Evolutionary conservation across 1,139 yeast species (phyloP), one percentile per base, ranked within the genome.

Genomic region (Kodamaea derodonti): DNA sequence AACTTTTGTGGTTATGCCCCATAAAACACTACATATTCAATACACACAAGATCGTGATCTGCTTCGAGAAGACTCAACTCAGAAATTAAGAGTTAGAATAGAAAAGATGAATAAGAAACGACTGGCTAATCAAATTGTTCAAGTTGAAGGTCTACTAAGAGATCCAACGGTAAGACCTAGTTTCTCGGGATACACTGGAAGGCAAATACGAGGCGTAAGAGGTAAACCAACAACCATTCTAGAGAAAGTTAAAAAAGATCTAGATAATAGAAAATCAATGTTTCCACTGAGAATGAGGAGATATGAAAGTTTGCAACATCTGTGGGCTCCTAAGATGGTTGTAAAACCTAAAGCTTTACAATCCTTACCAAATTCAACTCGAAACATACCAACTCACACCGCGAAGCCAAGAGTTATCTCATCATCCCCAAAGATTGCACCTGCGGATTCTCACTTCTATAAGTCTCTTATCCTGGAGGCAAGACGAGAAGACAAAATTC

Each of bases 21-120:
- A 46, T 63, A 76, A 40, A 56, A 52, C 49, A 30, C 47, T 75
- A 9, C 78, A 71, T 48, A 46, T 58, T 34, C 58, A 58, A 42
- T 75, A 75, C 43, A 51, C 54, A 14, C 48, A 58, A 17, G 82
- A 78, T 33, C 58, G 71, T 23, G 65, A 66, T 16, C 49, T 52
- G 34, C 74, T 75, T 45, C 61, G 77, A 36, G 70, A 70, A 34
- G 65, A 70, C 41, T 72, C 78, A 12, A 69, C 80, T 1, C 69
- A 65, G 35, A 57, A 77, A 35, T 55, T 76, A 29, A 58, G 81
- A 39, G 51, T 58, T 30, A 60, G 72, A 43, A 71, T 71, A 40
- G 64, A 65, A 39, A 57, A 58, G 38, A 48, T 73, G 14, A 57
- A 66, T 40, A 46, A 56, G 33, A 67, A 74, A 36, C 73, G 75